phyloP scores from a whole-genome alignment of 2,329 filamentous ascomycete species.

The Aspergillus sp. region DNA sequence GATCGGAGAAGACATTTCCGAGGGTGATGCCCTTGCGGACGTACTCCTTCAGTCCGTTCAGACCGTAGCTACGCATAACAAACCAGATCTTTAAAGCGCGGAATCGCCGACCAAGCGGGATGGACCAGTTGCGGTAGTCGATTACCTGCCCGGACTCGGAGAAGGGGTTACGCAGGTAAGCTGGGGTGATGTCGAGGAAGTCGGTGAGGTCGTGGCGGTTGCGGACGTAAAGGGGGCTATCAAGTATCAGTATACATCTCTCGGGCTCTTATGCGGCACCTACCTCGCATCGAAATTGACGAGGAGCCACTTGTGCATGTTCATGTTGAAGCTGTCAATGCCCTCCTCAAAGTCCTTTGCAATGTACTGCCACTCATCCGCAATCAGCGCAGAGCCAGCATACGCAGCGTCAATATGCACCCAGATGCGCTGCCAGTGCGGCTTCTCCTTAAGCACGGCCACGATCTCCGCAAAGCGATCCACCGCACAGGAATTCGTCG shows the following conservation, averaged over 20 bases:
- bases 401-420: conserved; percentile 94
- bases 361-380: conserved; percentile 75
- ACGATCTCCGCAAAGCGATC: conserved; percentile 76
- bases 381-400: conserved; percentile 79
- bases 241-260: neutral
- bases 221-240: conserved; percentile 74
- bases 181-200: conserved; percentile 74
- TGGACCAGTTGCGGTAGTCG: conserved; percentile 97
- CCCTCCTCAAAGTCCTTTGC: conserved; percentile 56
- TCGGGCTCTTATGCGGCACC: neutral
- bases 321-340: conserved; percentile 90
- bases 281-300: conserved; percentile 79
- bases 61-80: conserved; percentile 78
- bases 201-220: conserved; percentile 73
- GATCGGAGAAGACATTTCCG: conserved; percentile 67
- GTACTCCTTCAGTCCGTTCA: conserved; percentile 72
- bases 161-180: conserved; percentile 79
- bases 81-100: conserved; percentile 93
- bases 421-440: conserved; percentile 66
- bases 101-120: conserved; percentile 86
- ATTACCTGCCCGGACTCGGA: conserved; percentile 82
- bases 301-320: conserved; percentile 97
- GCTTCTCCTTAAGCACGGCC: conserved; percentile 47
- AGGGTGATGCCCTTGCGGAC: conserved; percentile 68
- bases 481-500: conserved; percentile 82